Conservation (phyloP, 2,329 filamentous ascomycete species). For the Hyphodiscus sp. region DNA sequence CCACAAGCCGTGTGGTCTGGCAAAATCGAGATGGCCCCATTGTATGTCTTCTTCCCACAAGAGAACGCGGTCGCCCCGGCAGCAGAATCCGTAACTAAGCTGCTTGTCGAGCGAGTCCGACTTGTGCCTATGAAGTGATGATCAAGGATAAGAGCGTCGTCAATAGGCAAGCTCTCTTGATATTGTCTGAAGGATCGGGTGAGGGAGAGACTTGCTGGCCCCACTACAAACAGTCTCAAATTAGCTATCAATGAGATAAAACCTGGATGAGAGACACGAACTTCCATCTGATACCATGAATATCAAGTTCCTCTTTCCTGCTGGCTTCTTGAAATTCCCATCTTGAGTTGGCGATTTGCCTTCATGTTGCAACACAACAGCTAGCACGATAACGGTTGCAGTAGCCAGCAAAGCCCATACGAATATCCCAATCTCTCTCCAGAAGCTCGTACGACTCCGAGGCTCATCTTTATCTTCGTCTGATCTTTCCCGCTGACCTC, state of each 20-base stretch:
- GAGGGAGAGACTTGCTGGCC: slow-evolving; percentile 80
- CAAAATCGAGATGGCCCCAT: slow-evolving; percentile 86
- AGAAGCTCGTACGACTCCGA: slow-evolving; percentile 44
- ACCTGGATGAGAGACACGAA: neutral
- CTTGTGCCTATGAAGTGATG: slow-evolving; percentile 86
- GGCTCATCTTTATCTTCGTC: slow-evolving; percentile 5
- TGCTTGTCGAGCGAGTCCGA: slow-evolving; percentile 76
- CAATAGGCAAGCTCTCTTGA: slow-evolving; percentile 60
- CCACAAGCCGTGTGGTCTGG: slow-evolving; percentile 84
- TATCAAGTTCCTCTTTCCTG: slow-evolving; percentile 81
- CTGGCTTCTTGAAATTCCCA: slow-evolving; percentile 27
- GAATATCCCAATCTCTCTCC: slow-evolving; percentile 72
- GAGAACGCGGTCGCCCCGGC: slow-evolving; percentile 97
- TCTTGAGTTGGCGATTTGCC: slow-evolving; percentile 25
- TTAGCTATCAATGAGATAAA: neutral
- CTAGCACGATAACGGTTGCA: slow-evolving; percentile 68
- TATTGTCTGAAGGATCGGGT: slow-evolving; percentile 83
- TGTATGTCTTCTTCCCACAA: slow-evolving; percentile 90
- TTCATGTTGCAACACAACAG: slow-evolving; percentile 70
- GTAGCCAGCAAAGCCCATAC: slow-evolving; percentile 79
- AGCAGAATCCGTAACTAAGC: slow-evolving; percentile 87
- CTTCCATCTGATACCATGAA: slow-evolving; percentile 99
- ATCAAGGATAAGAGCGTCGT: slow-evolving; percentile 75
- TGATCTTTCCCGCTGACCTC: slow-evolving; percentile 23
- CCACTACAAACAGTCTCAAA: slow-evolving; percentile 46